Conservation (phyloP, 306 rosid genomes). For the Vigna mungo region DNA sequence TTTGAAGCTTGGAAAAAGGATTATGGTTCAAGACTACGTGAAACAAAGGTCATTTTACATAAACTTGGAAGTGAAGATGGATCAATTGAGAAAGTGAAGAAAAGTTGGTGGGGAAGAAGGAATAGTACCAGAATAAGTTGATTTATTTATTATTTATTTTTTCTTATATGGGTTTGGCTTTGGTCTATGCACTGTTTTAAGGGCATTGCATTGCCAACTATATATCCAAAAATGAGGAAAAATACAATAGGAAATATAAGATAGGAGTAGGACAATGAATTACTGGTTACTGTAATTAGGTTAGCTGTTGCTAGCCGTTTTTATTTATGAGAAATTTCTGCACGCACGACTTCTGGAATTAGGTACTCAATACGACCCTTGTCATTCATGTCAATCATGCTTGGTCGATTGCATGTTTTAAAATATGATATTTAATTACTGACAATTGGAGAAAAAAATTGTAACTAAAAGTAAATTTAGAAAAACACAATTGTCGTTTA, state of each 20-base stretch:
- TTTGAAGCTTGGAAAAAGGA: conserved; percentile 99
- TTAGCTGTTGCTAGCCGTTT: conserved; percentile 56
- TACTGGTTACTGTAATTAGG: conserved; percentile 48
- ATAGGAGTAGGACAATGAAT: conserved; percentile 46
- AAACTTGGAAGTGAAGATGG: conserved; percentile 91
- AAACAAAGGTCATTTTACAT: conserved; percentile 81
- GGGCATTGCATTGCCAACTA: conserved; percentile 46
- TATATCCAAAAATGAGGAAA: conserved; percentile 36
- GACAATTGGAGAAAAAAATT: background rate
- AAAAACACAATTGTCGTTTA: no score
- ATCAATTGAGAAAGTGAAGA: conserved; percentile 70
- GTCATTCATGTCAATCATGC: conserved; percentile 46
- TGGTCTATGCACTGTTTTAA: conserved; percentile 43
- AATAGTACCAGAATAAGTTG: conserved; percentile 87
- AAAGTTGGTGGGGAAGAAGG: conserved; percentile 97
- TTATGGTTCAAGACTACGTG: conserved; percentile 81
- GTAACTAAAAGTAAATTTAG: background rate
- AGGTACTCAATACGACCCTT: conserved; percentile 14
- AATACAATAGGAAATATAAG: conserved; percentile 43
- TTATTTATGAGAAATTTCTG: conserved; percentile 44
- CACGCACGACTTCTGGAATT: conserved; percentile 24
- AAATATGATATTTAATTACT: no score
- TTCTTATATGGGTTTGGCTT: conserved; percentile 25
- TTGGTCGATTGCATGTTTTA: no score
- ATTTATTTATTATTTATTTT: conserved; percentile 2